Conservation (phyloP, 345 rosid genomes). For the Anacardium occidentale region DNA sequence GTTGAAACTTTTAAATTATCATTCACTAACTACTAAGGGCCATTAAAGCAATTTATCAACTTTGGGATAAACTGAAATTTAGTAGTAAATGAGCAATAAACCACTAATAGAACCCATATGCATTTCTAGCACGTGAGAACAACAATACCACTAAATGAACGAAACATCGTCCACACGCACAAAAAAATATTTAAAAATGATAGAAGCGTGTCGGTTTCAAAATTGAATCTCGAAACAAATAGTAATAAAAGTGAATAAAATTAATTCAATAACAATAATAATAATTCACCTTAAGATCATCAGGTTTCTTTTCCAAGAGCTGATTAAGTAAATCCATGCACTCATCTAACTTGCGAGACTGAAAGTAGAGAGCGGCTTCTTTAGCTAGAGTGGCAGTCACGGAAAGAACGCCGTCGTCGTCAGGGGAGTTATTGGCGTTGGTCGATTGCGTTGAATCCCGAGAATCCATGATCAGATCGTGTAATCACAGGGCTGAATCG, state of each 20-base stretch:
- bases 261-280: neutral
- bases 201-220: neutral
- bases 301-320: conserved; percentile 57
- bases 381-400: conserved; percentile 61
- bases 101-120: neutral
- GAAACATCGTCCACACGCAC: neutral
- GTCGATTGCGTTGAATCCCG: conserved; percentile 45
- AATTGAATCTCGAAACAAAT: neutral
- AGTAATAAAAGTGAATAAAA: neutral
- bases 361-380: conserved; percentile 67
- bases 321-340: conserved; percentile 66
- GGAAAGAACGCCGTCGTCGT: conserved; percentile 43
- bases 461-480: conserved; percentile 51
- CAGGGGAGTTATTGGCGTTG: conserved; percentile 30
- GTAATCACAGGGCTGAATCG: conserved; percentile 12
- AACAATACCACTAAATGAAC: neutral
- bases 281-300: conserved; percentile 74
- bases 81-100: neutral
- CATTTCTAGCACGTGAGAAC: neutral
- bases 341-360: conserved; percentile 68
- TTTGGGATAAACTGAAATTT: neutral
- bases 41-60: neutral
- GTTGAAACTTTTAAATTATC: neutral
- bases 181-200: neutral
- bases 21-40: neutral